A percentile compares a stretch with the other conserved stretches of the same genome.
Evolutionary conservation across 2,329 filamentous ascomycete species (phyloP).

Genomic region (Neopestalotiopsis rosae): DNA sequence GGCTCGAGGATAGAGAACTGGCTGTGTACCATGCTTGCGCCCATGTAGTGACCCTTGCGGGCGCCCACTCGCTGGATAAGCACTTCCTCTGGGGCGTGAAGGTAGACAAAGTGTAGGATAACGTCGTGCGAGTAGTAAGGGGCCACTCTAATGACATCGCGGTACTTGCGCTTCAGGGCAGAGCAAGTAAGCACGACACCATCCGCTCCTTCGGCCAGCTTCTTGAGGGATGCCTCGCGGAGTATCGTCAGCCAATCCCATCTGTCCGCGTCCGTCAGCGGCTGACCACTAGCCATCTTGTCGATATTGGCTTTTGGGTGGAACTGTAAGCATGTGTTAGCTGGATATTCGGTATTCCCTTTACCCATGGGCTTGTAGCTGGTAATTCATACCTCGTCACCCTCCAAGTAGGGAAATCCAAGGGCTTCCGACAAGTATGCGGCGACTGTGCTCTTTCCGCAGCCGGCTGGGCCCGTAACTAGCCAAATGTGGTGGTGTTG

Average conservation of each 20-base stretch:
- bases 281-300: slow-evolving; percentile 86
- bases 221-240: slow-evolving; percentile 68
- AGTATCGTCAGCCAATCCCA: slow-evolving; percentile 95
- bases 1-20: slow-evolving; percentile 90
- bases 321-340: slow-evolving; percentile 54
- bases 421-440: slow-evolving; percentile 67
- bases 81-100: slow-evolving; percentile 77
- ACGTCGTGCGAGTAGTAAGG: slow-evolving; percentile 76
- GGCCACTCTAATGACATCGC: slow-evolving; percentile 85
- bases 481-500: slow-evolving; percentile 76
- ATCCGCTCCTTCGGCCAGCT: slow-evolving; percentile 60
- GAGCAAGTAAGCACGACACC: slow-evolving; percentile 97
- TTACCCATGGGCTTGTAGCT: neutral
- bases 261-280: slow-evolving; percentile 89
- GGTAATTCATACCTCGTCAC: slow-evolving; percentile 70
- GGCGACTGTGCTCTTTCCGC: slow-evolving; percentile 79
- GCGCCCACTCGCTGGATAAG: slow-evolving; percentile 76
- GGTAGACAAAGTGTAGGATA: slow-evolving; percentile 91
- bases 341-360: neutral
- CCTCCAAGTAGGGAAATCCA: slow-evolving; percentile 74
- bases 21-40: slow-evolving; percentile 90
- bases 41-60: slow-evolving; percentile 92
- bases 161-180: slow-evolving; percentile 95
- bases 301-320: slow-evolving; percentile 80
- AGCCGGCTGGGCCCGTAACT: slow-evolving; percentile 79